Evolutionary conservation across 192 early-diverging fungal genomes (phyloP), one percentile per base, ranked within the genome.

Genomic region (Podila minutissima): DNA sequence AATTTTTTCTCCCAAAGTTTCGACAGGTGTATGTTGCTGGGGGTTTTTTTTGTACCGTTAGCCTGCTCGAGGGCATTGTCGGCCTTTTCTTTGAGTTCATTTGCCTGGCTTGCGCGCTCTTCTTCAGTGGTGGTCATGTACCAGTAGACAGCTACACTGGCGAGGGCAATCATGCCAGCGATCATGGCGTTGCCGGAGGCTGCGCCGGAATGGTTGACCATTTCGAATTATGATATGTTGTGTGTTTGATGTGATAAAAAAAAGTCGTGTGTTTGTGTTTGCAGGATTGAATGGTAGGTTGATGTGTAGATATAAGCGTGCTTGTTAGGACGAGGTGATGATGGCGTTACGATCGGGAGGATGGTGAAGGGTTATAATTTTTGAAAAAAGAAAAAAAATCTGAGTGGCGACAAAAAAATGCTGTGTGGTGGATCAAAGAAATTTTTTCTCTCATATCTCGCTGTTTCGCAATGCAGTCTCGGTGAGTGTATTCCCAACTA

Each of bases 121-220:
- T 81, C 77, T 32, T 81, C 77, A 4, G 71, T 81, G n/a, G 77
- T 81, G 33, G 77, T 8, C 77, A 81, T 81, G 50, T 73, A 81
- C 77, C 77, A 81, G 57, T 81, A 81, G 55, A 66, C 67, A 22
- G 59, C 15, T 28, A 72, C 62, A n/a, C 77, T 48, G 12, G 71
- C 69, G 22, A 81, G 62, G 26, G 77, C 46, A 24, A 81, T 32
- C 20, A 73, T 24, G 13, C 71, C 48, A 17, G 71, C 71, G n/a
- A 81, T 28, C 33, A 72, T 1, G n/a, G 71, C 31, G 37, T 73
- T 73, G 57, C 58, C 69, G 9, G 35, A 19, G 8, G 31, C 24
- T 51, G 75, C 71, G n/a, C 51, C 51, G 28, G 50, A 22, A 49
- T 71, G 46, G 35, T 60, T 51, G 10, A 65, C 49, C 76, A 79